These are phyloP conservation scores for Candida glaebosa DNA, from an alignment of 805 yeast species.

Conservation along the genomic window DNA sequence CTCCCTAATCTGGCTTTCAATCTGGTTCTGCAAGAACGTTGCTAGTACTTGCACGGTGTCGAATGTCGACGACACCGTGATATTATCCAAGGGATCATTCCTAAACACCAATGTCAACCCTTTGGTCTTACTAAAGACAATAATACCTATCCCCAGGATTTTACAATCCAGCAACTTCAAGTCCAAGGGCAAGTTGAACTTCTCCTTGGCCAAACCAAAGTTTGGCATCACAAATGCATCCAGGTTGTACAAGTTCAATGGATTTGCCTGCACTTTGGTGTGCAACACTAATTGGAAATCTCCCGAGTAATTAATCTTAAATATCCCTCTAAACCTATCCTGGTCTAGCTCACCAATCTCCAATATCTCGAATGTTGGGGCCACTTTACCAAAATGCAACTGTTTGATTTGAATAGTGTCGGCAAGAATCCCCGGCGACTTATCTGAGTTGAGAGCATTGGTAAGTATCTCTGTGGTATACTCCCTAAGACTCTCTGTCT, in stretches of 20 bases:
- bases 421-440: constrained; percentile 65
- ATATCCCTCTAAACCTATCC: constrained; percentile 78
- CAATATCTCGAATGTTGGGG: constrained; percentile 73
- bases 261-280: constrained; percentile 82
- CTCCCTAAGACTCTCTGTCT: constrained; percentile 55
- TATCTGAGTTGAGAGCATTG: constrained; percentile 71
- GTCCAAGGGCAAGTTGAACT: constrained; percentile 76
- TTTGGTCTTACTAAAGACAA: constrained; percentile 76
- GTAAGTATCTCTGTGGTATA: constrained; percentile 66
- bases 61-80: constrained; percentile 81
- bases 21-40: constrained; percentile 75
- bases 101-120: constrained; percentile 85
- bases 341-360: constrained; percentile 79
- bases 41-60: constrained; percentile 82
- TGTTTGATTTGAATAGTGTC: constrained; percentile 66
- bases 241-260: constrained; percentile 60
- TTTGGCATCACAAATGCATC: constrained; percentile 59
- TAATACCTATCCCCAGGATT: constrained; percentile 76
- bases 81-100: constrained; percentile 83
- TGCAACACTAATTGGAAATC: constrained; percentile 72
- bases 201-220: constrained; percentile 60
- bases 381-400: constrained; percentile 66
- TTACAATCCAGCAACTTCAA: constrained; percentile 68
- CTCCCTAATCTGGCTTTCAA: constrained; percentile 75
- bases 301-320: constrained; percentile 72